These are phyloP conservation scores for Lepidium aucheri DNA, from an alignment of 345 rosid genomes.

Conservation along the genomic window DNA sequence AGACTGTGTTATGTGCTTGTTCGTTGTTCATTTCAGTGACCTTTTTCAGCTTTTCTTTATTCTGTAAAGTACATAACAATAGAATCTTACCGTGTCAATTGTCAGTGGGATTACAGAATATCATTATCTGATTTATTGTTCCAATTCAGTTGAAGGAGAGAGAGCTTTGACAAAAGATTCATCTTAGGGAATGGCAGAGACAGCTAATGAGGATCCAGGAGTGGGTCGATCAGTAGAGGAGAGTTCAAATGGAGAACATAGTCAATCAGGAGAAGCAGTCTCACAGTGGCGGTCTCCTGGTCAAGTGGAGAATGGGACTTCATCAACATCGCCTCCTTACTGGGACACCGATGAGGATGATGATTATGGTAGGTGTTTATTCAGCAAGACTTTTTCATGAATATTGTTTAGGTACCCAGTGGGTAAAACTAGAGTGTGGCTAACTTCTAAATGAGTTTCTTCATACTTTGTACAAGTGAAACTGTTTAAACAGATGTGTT, in stretches of 20 bases:
- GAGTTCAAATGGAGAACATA: slow-evolving; percentile 48
- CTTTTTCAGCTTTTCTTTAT: background rate
- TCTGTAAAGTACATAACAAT: background rate
- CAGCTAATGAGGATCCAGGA: slow-evolving; percentile 57
- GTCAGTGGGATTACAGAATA: background rate
- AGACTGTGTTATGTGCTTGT: background rate
- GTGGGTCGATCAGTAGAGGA: slow-evolving; percentile 66
- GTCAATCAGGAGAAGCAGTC: slow-evolving; percentile 70
- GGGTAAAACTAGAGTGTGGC: background rate
- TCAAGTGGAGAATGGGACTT: slow-evolving; percentile 83
- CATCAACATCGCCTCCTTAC: slow-evolving; percentile 82
- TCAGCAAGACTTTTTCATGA: background rate
- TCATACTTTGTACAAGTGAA: background rate
- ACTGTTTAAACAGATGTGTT: background rate
- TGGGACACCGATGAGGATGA: slow-evolving; percentile 90
- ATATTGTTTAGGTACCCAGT: background rate
- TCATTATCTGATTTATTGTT: background rate
- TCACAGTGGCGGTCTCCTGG: slow-evolving; percentile 88
- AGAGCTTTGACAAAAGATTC: background rate
- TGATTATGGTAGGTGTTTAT: slow-evolving; percentile 42
- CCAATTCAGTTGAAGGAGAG: background rate
- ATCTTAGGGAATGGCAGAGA: slow-evolving; percentile 55
- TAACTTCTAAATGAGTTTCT: background rate
- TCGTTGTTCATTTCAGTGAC: background rate
- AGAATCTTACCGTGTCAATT: background rate